phyloP scores from a whole-genome alignment of 1,284 basidiomycete species.

The Bondarzewia mesenterica region DNA sequence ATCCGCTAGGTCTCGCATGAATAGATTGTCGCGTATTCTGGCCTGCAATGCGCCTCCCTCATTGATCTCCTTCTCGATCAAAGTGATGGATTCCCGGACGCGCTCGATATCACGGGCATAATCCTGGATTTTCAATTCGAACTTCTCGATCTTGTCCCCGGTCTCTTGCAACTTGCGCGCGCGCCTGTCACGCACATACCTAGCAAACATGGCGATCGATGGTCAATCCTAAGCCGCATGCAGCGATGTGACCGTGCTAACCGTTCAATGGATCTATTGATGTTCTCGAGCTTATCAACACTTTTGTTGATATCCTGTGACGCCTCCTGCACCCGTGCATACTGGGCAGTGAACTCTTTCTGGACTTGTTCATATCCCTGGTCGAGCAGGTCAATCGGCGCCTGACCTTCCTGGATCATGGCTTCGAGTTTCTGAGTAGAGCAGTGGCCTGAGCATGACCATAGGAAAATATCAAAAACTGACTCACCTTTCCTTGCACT shows the following conservation, averaged over 20 bases:
- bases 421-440: conserved; percentile 53
- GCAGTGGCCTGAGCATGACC: conserved; percentile 3
- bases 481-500: conserved; percentile 19
- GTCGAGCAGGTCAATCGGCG: conserved; percentile 63
- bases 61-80: conserved; percentile 65
- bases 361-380: conserved; percentile 49
- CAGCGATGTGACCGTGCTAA: conserved; percentile 21
- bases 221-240: conserved; percentile 1
- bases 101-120: conserved; percentile 45
- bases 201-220: conserved; percentile 21
- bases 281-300: conserved; percentile 53
- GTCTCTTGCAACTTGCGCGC: conserved; percentile 58
- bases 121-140: conserved; percentile 52
- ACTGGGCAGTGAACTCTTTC: conserved; percentile 41
- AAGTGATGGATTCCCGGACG: conserved; percentile 42
- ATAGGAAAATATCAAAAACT: not conserved
- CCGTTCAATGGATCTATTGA: conserved; percentile 60
- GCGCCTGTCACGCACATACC: conserved; percentile 69
- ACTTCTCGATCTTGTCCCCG: conserved; percentile 50
- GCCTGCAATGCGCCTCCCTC: conserved; percentile 61
- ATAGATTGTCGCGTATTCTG: conserved; percentile 83
- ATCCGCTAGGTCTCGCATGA: conserved; percentile 62
- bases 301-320: conserved; percentile 63
- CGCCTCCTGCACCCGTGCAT: conserved; percentile 41
- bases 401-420: conserved; percentile 54